These are phyloP conservation scores for Neofusicoccum ribis DNA, from an alignment of 2,329 filamentous ascomycete species.

Conservation along the genomic window DNA sequence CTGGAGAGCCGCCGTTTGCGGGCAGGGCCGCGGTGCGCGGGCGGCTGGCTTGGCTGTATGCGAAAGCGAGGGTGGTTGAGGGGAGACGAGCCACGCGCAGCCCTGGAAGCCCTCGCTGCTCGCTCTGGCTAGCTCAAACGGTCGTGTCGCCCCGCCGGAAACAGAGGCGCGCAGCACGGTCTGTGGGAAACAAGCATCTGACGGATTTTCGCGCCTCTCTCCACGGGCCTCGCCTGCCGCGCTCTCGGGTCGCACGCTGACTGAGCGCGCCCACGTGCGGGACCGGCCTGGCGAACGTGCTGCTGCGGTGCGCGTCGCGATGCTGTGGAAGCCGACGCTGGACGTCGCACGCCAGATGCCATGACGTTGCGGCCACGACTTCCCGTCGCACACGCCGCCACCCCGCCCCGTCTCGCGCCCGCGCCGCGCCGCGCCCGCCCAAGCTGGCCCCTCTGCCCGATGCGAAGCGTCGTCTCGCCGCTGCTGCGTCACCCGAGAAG, in stretches of 20 bases:
- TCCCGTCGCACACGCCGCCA: neutral
- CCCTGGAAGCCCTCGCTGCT: neutral
- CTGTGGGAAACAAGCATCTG: constrained; percentile 9
- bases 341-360: too few relatives aligned
- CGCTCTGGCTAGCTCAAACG: constrained; percentile 11
- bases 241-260: constrained; percentile 13
- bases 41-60: neutral
- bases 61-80: neutral
- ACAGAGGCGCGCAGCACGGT: constrained; percentile 2
- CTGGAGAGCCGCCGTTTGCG: constrained; percentile 7
- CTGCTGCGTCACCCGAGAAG: constrained; percentile 14
- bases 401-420: neutral
- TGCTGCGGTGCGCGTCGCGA: too few relatives aligned
- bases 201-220: constrained; percentile 6
- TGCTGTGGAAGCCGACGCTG: neutral
- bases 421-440: neutral
- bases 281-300: neutral
- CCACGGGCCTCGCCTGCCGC: neutral
- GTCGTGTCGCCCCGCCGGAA: neutral
- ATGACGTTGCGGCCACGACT: constrained; percentile 11
- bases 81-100: neutral
- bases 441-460: neutral
- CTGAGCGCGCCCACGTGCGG: constrained; percentile 17
- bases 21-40: too few relatives aligned
- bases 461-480: too few relatives aligned